Evolutionary conservation across 108 stramenopile species (phyloP), one percentile per base, ranked within the genome.

Genomic region (Cylindrotheca fusiformis): DNA sequence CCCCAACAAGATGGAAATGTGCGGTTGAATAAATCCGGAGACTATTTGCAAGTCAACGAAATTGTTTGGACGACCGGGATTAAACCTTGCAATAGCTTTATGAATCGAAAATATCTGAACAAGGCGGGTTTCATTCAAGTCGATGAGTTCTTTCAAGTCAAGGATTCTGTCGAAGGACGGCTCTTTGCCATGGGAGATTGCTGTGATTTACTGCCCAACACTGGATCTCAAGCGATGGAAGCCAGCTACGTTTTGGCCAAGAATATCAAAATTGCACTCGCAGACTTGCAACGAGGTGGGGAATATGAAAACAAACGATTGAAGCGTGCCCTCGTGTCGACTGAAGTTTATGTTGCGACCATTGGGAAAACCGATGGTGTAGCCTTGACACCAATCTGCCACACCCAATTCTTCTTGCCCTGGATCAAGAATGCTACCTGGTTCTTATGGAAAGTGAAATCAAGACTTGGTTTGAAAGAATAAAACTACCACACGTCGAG

Each of bases 121-220:
- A 21, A 52, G 6, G 19, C 32, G 10, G 72, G 72, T 28, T 74
- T 48, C 48, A 67, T 74, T 32, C 19, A 61, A 47, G 60, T 63
- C n/a, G 66, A 74, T 28, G 66, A 67, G 2, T 63, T 60, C 58
- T 74, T 74, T 33, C 53, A 56, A 20, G 65, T 74, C 27, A n/a
- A n/a, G n/a, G 44, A 60, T 27, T 58, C 54, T 27, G 45, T 59
- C 24, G 66, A 61, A 41, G 58, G 65, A 6, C 32, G 19, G 17
- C 19, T 74, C 29, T 74, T 67, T 54, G 65, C 72, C 24, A 8
- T 74, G 36, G 72, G 72, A 17, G 72, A 74, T 45, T 74, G 72
- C 23, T 55, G 66, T 22, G 46, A 54, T 26, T 60, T 56, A 30
- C 27, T 74, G 20, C 66, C 65, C 2, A 68, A 67, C 67, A 18